Conservation (phyloP, 2,329 filamentous ascomycete genomes). For the Alternaria consortialis region DNA sequence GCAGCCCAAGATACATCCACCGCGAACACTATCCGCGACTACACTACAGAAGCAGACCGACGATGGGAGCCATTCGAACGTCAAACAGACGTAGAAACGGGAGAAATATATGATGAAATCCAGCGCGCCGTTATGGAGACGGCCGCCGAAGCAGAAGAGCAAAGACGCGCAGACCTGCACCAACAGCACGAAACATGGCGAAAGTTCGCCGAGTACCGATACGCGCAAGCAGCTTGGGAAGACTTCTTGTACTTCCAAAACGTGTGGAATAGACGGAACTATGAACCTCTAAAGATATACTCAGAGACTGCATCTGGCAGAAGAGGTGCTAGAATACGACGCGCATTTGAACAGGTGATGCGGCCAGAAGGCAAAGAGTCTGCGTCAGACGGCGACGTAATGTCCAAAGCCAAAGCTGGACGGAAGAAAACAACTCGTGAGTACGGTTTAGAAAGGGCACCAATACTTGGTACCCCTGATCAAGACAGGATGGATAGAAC, state of each 20-base stretch:
- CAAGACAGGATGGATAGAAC: too few species aligned
- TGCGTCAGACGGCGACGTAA: too few species aligned
- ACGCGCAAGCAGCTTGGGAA: background rate
- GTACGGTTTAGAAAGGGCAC: too few species aligned
- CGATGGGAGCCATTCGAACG: background rate
- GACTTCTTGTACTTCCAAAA: slow-evolving; percentile 10
- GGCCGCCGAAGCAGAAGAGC: too few species aligned
- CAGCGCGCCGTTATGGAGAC: background rate
- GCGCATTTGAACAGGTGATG: too few species aligned
- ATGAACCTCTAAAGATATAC: background rate
- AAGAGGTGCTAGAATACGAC: background rate
- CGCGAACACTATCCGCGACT: too few species aligned
- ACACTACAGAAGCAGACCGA: background rate
- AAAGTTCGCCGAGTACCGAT: background rate
- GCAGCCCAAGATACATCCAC: too few species aligned
- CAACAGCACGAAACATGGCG: background rate
- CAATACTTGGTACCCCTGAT: too few species aligned
- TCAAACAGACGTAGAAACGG: background rate
- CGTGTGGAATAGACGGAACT: slow-evolving; percentile 3
- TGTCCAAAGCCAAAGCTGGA: too few species aligned
- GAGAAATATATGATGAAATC: background rate
- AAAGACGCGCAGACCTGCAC: too few species aligned
- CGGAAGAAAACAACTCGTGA: too few species aligned
- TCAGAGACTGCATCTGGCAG: background rate
- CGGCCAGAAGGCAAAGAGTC: too few species aligned